Conservation (phyloP, 2,329 filamentous ascomycete species). For the Penicillium sp. region DNA sequence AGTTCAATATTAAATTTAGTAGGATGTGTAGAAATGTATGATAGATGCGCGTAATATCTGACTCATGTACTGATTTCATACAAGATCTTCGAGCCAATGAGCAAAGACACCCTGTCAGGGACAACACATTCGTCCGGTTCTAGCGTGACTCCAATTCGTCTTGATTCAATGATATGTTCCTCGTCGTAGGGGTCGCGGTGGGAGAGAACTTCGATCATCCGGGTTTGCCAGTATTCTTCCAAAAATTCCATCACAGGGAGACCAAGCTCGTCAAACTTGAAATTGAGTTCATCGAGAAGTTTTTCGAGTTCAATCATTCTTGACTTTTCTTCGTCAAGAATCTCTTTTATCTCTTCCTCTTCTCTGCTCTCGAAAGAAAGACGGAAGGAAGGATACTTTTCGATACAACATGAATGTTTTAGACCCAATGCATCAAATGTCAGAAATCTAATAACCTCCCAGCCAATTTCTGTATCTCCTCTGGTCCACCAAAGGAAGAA, state of each 20-base stretch:
- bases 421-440: slow-evolving; percentile 9
- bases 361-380: background rate
- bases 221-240: background rate
- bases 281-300: background rate
- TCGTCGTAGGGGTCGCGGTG: slow-evolving; percentile 1
- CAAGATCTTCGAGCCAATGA: too few species aligned
- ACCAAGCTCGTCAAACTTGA: slow-evolving; percentile 3
- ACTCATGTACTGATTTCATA: background rate
- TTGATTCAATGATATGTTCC: background rate
- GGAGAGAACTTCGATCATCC: slow-evolving; percentile 2
- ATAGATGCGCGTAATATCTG: background rate
- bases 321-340: background rate
- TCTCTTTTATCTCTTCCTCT: background rate
- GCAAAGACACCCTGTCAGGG: background rate
- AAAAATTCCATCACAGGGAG: slow-evolving; percentile 4
- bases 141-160: background rate
- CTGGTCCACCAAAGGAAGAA: background rate
- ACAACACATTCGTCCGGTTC: background rate
- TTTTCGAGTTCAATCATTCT: background rate
- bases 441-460: background rate
- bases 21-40: background rate
- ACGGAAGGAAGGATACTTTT: too few species aligned
- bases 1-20: too few species aligned
- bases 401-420: slow-evolving; percentile 5
- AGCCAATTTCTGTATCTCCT: background rate